These are phyloP conservation scores for Castanea sativa DNA, from an alignment of 306 rosid genomes.

Conservation along the genomic window DNA sequence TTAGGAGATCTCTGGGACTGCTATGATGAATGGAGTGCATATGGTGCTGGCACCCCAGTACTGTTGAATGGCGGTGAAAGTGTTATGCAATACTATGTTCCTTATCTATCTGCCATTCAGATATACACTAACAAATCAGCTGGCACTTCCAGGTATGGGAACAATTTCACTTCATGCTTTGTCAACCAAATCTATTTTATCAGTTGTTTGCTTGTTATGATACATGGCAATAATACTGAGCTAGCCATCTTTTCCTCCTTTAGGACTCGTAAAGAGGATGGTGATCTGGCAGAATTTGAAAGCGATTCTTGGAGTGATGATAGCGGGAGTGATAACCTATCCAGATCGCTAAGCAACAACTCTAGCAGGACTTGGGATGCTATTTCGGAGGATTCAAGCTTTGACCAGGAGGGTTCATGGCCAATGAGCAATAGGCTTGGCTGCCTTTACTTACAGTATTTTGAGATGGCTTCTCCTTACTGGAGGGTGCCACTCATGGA, in stretches of 20 bases:
- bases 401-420: slow-evolving; percentile 58
- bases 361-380: slow-evolving; percentile 76
- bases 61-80: slow-evolving; percentile 41
- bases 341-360: slow-evolving; percentile 56
- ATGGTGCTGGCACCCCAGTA: slow-evolving; percentile 55
- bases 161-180: background rate
- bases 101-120: slow-evolving; percentile 76
- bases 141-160: slow-evolving; percentile 43
- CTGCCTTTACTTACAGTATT: slow-evolving; percentile 49
- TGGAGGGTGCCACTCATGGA: slow-evolving; percentile 56
- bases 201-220: background rate
- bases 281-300: slow-evolving; percentile 49
- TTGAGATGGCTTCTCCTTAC: slow-evolving; percentile 63
- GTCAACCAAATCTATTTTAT: background rate
- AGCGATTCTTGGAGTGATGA: slow-evolving; percentile 81
- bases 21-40: slow-evolving; percentile 84
- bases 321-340: slow-evolving; percentile 60
- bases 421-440: slow-evolving; percentile 54
- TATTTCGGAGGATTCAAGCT: slow-evolving; percentile 59
- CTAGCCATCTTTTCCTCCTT: background rate
- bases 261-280: slow-evolving; percentile 45
- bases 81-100: slow-evolving; percentile 57
- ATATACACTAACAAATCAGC: slow-evolving; percentile 51
- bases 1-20: slow-evolving; percentile 65
- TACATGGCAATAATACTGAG: background rate